phyloP scores from a whole-genome alignment of 345 rosid species.

The Brassica cretica region DNA sequence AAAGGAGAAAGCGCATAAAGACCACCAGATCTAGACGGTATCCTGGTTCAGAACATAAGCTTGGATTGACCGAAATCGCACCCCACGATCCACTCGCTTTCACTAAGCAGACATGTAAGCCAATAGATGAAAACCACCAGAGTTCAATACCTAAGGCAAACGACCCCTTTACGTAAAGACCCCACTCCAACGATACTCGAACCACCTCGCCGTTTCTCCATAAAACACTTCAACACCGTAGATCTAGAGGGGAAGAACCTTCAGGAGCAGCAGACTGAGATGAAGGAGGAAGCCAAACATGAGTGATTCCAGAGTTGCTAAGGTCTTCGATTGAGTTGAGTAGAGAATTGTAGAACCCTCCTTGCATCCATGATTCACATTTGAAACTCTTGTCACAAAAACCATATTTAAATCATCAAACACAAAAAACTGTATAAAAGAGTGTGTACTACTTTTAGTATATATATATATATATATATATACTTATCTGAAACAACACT shows the following conservation, averaged over 20 bases:
- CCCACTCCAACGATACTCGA: not conserved
- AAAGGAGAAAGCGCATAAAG: not conserved
- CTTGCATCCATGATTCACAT: constrained; percentile 75
- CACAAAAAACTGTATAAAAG: not conserved
- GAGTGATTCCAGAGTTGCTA: constrained; percentile 66
- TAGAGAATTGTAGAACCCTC: constrained; percentile 81
- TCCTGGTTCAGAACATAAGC: not conserved
- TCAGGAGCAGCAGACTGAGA: constrained; percentile 67
- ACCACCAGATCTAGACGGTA: not conserved
- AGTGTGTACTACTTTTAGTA: not conserved
- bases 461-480: no score
- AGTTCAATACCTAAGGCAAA: not conserved
- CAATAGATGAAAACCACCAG: not conserved
- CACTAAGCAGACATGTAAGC: not conserved
- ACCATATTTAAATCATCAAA: not conserved
- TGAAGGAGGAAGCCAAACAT: constrained; percentile 92
- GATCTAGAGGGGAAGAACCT: constrained; percentile 19
- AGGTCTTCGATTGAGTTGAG: constrained; percentile 58
- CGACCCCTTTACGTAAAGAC: not conserved
- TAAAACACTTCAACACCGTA: not conserved
- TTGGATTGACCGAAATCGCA: not conserved
- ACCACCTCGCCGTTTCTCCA: not conserved
- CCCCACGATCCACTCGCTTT: not conserved
- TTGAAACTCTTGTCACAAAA: constrained; percentile 61
- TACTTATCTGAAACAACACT: constrained; percentile 58